A percentile compares a stretch with the other conserved stretches of the same genome.
These are phyloP conservation scores for Lepidium campestre DNA, from an alignment of 441 rosid species.

Conservation along the genomic window DNA sequence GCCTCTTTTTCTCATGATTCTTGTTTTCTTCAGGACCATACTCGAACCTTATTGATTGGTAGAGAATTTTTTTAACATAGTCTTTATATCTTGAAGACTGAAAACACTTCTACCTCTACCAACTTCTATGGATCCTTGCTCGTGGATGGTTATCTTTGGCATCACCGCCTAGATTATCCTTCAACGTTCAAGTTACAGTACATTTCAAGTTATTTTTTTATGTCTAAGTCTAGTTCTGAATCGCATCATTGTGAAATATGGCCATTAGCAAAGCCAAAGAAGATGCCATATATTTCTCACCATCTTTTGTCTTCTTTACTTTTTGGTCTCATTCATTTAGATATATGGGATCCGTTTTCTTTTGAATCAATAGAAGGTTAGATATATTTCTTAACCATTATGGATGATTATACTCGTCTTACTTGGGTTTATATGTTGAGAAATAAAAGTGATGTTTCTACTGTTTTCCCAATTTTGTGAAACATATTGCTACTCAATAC, in stretches of 20 bases:
- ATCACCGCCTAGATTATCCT: no score
- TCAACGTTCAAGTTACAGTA: no score
- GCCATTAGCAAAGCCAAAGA: not conserved
- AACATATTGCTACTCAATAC: no score
- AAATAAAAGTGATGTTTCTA: not conserved
- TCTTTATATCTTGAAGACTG: no score
- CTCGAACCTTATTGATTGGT: not conserved
- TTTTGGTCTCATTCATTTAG: not conserved
- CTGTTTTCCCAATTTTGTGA: no score
- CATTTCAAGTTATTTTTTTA: no score
- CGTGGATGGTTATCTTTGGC: not conserved
- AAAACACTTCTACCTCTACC: no score
- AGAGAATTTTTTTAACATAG: no score
- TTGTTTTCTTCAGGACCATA: not conserved
- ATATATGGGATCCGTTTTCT: not conserved
- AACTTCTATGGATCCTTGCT: no score
- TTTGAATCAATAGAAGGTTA: not conserved
- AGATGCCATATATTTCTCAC: not conserved
- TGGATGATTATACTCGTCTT: not conserved
- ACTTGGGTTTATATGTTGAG: not conserved
- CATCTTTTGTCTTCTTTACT: accelerated
- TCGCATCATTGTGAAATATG: not conserved
- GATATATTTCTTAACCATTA: not conserved
- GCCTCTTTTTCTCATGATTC: not conserved
- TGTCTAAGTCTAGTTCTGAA: no score